These are phyloP conservation scores for Aspergillus tamarii DNA, from an alignment of 2,329 filamentous ascomycete species.

Conservation along the genomic window DNA sequence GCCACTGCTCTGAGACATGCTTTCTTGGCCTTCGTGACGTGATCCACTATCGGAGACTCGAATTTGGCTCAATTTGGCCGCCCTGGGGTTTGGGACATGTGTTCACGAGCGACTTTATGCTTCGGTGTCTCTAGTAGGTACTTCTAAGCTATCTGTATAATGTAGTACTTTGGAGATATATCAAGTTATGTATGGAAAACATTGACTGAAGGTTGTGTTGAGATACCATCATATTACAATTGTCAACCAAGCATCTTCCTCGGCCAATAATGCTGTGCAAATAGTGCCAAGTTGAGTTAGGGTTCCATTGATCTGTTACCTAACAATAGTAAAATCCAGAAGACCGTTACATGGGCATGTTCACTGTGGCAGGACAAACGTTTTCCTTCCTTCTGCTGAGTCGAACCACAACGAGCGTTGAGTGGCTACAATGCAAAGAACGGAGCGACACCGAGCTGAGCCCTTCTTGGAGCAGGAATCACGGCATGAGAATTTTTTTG, in stretches of 20 bases:
- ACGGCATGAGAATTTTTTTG: neutral
- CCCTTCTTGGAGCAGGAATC: neutral
- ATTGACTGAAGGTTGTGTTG: neutral
- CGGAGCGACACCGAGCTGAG: neutral
- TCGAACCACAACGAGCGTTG: neutral
- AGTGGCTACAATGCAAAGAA: neutral
- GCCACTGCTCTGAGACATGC: slow-evolving; percentile 2
- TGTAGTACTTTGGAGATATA: neutral
- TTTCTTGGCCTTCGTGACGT: neutral
- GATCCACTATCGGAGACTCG: neutral
- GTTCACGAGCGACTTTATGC: fast-evolving
- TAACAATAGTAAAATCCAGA: neutral
- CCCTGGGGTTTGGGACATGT: neutral
- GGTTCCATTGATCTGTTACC: no score
- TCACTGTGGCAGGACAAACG: neutral
- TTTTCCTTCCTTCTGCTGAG: neutral
- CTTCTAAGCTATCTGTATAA: neutral
- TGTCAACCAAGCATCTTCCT: no score
- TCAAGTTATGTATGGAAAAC: neutral
- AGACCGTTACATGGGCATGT: neutral
- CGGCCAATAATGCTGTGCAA: neutral
- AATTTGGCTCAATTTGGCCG: neutral
- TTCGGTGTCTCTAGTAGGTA: neutral
- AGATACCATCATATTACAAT: no score
- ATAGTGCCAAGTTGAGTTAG: neutral